Evolutionary conservation across 2,329 filamentous ascomycete genomes (phyloP).

Genomic region (Epichloe amarillans): DNA sequence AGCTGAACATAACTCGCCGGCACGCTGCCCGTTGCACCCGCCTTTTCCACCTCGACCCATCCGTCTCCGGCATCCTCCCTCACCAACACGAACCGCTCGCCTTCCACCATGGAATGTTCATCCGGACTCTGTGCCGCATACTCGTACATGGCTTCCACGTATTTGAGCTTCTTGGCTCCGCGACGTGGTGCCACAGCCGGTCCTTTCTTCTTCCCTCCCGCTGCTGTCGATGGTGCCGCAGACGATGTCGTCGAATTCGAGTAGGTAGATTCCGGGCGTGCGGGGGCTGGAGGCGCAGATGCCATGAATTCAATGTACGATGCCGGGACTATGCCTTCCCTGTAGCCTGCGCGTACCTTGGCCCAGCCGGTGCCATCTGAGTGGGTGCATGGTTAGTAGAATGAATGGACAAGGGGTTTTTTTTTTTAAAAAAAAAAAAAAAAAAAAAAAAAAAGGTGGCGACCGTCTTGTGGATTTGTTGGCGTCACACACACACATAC

Average conservation of each 20-base stretch:
- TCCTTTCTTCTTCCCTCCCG: slow-evolving; percentile 63
- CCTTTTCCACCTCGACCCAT: slow-evolving; percentile 94
- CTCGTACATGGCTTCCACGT: slow-evolving; percentile 86
- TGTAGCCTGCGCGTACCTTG: slow-evolving; percentile 61
- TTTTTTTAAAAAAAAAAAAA: no score
- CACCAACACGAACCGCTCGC: slow-evolving; percentile 82
- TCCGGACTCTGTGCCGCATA: slow-evolving; percentile 75
- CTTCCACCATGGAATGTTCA: slow-evolving; percentile 83
- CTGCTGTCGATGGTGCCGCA: slow-evolving; percentile 16
- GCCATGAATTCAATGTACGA: slow-evolving; percentile 64
- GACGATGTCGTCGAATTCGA: slow-evolving; percentile 49
- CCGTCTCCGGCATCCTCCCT: slow-evolving; percentile 83
- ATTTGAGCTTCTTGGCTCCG: slow-evolving; percentile 85
- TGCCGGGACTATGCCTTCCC: slow-evolving; percentile 77
- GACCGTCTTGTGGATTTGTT: no score
- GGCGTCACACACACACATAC: not conserved
- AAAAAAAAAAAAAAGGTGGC: not conserved
- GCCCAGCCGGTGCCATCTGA: slow-evolving; percentile 86
- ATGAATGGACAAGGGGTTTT: not conserved
- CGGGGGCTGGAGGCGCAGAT: slow-evolving; percentile 27
- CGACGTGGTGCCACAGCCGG: slow-evolving; percentile 82
- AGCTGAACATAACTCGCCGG: slow-evolving; percentile 86
- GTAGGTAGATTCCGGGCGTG: slow-evolving; percentile 61
- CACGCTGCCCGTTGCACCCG: slow-evolving; percentile 74
- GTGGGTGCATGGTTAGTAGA: not conserved